Evolutionary conservation across 371 early-diverging fungal species (phyloP), one percentile per base, ranked within the genome.

Genomic region (Rhizopus stolonifer): DNA sequence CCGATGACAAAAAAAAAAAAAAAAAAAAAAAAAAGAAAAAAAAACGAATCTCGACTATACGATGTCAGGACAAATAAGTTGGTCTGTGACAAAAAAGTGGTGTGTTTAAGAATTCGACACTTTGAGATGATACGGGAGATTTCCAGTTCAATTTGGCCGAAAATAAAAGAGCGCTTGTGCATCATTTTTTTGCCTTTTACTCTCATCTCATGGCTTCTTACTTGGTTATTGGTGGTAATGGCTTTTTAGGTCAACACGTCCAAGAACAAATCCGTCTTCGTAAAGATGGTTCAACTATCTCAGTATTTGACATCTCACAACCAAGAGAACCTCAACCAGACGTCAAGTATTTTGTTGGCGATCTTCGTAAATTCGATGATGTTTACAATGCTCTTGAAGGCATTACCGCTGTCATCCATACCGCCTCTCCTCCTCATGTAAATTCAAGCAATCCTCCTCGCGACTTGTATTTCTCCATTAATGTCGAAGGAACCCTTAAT

Each of bases 381-480:
- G 81, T 95, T n/a, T 74, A 60, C 22, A 49, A 54, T 4, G 92
- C 93, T 0, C 65, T 89, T 5, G 74, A 70, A 29, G 81, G 83
- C 24, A 84, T 85, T 36, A 81, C 84, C 6, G 81, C 84, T 47
- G 94, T 94, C 29, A 87, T 95, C 67, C 95, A 96, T 74, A 91
- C 93, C 0, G 97, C 96, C 2, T 93, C 94, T 4, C 95, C 96
- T 9, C 81, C 88, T 43, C 88, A 87, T 67, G 75, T 95, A 69
- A 93, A 93, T 69, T 89, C 93, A 0, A 92, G 94, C 11, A 91
- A 93, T 23, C 94, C 96, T 3, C 82, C 89, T 31, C 85, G 87
- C 61, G 86, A 85, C 65, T 82, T 81, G 31, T 74, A 82, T 32
- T 81, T 83, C 40, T 80, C 79, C 19, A 93, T 95, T 61, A 95